These are phyloP conservation scores for Cubamyces lactineus DNA, from an alignment of 768 basidiomycete species.

Conservation along the genomic window DNA sequence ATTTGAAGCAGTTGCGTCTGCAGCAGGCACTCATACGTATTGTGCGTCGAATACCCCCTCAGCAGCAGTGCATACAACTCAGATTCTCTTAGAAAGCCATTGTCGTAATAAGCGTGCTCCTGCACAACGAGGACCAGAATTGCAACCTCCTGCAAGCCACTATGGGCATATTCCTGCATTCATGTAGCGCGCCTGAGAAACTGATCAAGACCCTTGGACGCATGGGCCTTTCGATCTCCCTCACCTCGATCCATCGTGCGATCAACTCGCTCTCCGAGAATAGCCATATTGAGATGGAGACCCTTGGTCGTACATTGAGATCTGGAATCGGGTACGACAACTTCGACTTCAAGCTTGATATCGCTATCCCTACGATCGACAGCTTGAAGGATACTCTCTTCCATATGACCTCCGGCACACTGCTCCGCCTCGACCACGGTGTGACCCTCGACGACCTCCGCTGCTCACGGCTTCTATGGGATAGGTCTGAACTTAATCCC, in stretches of 20 bases:
- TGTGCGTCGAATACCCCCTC: neutral
- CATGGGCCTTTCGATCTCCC: conserved; percentile 31
- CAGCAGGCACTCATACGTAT: too few relatives aligned
- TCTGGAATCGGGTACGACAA: conserved; percentile 36
- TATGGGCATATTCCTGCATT: conserved; percentile 37
- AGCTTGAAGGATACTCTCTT: conserved; percentile 29
- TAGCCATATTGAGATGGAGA: neutral
- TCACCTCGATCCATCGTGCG: neutral
- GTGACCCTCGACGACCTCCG: conserved; percentile 32
- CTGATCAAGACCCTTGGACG: conserved; percentile 34
- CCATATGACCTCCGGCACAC: conserved; percentile 40
- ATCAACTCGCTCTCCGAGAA: neutral
- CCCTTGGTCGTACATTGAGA: neutral
- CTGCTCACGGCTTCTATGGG: conserved; percentile 41
- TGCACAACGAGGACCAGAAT: conserved; percentile 33
- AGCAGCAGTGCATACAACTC: neutral
- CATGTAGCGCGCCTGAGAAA: conserved; percentile 30
- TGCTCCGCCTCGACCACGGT: conserved; percentile 35
- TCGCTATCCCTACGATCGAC: conserved; percentile 37
- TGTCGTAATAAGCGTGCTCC: conserved; percentile 32
- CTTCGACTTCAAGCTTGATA: conserved; percentile 44
- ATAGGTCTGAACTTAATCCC: conserved; percentile 32
- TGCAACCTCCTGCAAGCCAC: conserved; percentile 33
- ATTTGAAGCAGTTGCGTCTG: too few relatives aligned
- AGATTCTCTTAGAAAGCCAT: conserved; percentile 29